phyloP scores from a whole-genome alignment of 306 rosid species.

The Cicer bijugum region DNA sequence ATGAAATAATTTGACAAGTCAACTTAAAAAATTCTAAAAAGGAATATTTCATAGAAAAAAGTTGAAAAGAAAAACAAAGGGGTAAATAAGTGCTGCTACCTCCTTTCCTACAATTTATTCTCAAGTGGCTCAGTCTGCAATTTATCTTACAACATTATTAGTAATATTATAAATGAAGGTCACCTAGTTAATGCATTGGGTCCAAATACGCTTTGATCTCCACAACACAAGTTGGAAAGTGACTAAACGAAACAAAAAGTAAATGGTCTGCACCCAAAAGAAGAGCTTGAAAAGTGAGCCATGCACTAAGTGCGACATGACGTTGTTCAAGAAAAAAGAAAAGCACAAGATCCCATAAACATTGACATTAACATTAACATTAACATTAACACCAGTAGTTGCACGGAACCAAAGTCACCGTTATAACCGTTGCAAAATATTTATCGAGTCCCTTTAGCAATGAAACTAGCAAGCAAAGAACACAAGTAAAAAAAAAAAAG shows the following conservation, averaged over 20 bases:
- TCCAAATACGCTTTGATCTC: constrained; percentile 15
- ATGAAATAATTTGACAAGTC: not conserved
- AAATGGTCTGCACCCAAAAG: constrained; percentile 40
- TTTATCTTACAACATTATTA: not conserved
- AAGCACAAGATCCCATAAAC: too few relatives aligned
- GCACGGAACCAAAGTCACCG: too few relatives aligned
- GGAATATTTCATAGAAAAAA: not conserved
- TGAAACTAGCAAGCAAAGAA: too few relatives aligned
- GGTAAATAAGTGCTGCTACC: not conserved
- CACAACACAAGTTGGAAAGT: constrained; percentile 29
- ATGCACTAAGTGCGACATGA: constrained; percentile 16
- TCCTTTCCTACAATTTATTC: not conserved
- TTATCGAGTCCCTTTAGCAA: too few relatives aligned
- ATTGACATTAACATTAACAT: too few relatives aligned
- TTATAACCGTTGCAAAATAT: too few relatives aligned
- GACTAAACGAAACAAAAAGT: constrained; percentile 43
- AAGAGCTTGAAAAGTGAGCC: constrained; percentile 35
- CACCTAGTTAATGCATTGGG: not conserved
- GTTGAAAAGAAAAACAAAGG: not conserved
- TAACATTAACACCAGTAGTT: too few relatives aligned
- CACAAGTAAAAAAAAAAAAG: too few relatives aligned
- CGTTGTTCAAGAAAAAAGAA: not conserved
- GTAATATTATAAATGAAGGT: not conserved
- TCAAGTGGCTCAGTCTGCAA: not conserved
- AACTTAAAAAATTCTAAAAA: not conserved